Base-by-base conservation (phyloP, 805 yeast species). In the Zygosaccharomyces gambellarensis region DNA sequence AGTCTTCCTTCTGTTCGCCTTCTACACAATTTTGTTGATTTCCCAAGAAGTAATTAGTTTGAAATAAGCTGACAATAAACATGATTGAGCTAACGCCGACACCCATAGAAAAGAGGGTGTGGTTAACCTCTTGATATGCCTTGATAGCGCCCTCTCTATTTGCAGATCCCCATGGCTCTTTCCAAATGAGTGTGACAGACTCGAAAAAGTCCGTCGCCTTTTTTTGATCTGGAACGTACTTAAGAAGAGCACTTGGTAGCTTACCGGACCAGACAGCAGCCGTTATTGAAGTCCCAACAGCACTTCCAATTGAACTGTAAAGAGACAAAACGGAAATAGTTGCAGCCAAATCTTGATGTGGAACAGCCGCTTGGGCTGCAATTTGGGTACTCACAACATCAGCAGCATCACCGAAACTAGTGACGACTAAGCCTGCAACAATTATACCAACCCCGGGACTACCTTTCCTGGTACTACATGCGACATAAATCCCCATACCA, bases 281-380 rank as follows among this genome's bases (percentile, higher is more conserved):
- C 19, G 71, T 60, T 44, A 72, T 63, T 6, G 76, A 73, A 42
- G 63, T 46, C 29, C 76, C 77, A 43, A 73, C 63, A 17, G 74
- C 69, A 38, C 60, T 60, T 49, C 76, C 77, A 50, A 72, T 65
- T 17, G 62, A 53, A 5, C 68, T 55, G 61, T 65, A 67, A 43
- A 73, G 57, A 14, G 64, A 58, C 34, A 72, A 50, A 21, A 73
- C 43, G 0, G 75, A 63, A 41, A 74, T 68, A 48, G 68, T 67
- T 51, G 68, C 56, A n/a, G 77, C 71, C 48, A 71, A 62, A 58
- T 71, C 75, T 44, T 71, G 71, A 52, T 68, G 71, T 39, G 72
- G 72, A 28, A 73, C 75, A 17, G 74, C 67, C 3, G 74, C 75
- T 54, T 70, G 73, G 1, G 70, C 64, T 5, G 74, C 69, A 19